Percentiles rank a stretch among this genome's conserved stretches.
Conservation (phyloP, 108 stramenopile genomes). For the Conticribra weissflogii region DNA sequence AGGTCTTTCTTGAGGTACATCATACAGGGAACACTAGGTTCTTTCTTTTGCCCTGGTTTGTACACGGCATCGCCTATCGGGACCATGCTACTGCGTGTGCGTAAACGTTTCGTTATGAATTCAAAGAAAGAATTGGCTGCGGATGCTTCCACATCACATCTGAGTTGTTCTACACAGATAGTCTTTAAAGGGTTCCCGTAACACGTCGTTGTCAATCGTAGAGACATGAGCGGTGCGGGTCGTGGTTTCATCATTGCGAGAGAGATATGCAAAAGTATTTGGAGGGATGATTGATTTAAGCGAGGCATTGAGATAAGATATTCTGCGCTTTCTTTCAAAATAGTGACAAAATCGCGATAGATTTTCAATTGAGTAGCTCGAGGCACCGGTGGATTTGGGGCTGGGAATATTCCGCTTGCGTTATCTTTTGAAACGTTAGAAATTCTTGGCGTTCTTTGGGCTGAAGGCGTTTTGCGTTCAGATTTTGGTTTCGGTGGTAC, state of each 20-base stretch:
- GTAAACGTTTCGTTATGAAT: constrained; percentile 10
- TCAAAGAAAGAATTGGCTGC: constrained; percentile 21
- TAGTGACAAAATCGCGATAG: constrained; percentile 14
- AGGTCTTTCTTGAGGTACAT: constrained; percentile 29
- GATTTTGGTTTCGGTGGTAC: constrained; percentile 16
- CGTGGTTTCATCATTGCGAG: constrained; percentile 13
- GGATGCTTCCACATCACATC: constrained; percentile 18
- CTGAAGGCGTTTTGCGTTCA: constrained; percentile 15
- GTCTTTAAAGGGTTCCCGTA: constrained; percentile 22
- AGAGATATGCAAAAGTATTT: constrained; percentile 17
- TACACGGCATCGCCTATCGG: not conserved
- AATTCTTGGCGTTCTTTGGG: constrained; percentile 2
- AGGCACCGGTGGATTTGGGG: constrained; percentile 5
- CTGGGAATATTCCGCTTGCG: not conserved
- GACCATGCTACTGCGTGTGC: constrained; percentile 3
- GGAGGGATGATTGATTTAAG: constrained; percentile 31
- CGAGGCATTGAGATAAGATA: not conserved
- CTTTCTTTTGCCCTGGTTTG: not conserved
- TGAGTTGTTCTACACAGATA: constrained; percentile 15
- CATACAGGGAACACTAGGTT: constrained; percentile 4
- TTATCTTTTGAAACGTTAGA: constrained; percentile 17
- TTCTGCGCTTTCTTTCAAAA: constrained; percentile 13
- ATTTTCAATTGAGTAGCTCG: constrained; percentile 18
- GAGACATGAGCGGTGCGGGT: not conserved
- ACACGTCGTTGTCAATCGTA: constrained; percentile 20